Percentiles rank a stretch among this genome's conserved stretches.
These are phyloP conservation scores for Annulohypoxylon bovei DNA, from an alignment of 495 filamentous ascomycete species.

Conservation along the genomic window DNA sequence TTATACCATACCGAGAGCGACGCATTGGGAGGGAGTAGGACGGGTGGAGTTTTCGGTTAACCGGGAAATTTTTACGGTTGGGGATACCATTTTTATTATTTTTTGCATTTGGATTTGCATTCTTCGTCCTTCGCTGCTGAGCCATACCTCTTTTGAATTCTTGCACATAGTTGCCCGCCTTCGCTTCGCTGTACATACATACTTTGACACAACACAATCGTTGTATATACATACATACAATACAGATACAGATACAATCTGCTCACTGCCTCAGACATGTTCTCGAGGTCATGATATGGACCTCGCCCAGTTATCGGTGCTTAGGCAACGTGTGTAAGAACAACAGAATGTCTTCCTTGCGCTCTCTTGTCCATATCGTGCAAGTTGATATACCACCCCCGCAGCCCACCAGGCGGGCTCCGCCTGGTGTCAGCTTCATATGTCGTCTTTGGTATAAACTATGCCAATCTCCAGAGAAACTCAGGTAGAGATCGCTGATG, in stretches of 20 bases:
- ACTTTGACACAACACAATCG: background rate
- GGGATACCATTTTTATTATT: constrained; percentile 4
- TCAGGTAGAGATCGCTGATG: too few relatives aligned
- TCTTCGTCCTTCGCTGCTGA: constrained; percentile 39
- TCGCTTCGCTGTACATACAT: constrained; percentile 5
- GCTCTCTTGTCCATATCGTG: too few relatives aligned
- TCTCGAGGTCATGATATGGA: too few relatives aligned
- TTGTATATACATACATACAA: constrained; percentile 8
- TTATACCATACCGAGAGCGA: background rate
- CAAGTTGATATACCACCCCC: too few relatives aligned
- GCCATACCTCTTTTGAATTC: constrained; percentile 22
- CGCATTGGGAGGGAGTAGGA: background rate
- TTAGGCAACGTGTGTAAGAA: too few relatives aligned
- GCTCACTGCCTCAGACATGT: too few relatives aligned
- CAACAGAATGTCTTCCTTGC: too few relatives aligned
- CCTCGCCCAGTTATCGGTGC: too few relatives aligned
- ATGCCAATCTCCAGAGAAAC: too few relatives aligned
- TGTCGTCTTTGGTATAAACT: too few relatives aligned
- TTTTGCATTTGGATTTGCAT: constrained; percentile 15
- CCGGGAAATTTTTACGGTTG: background rate
- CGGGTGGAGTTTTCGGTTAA: constrained; percentile 17
- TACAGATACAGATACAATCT: background rate
- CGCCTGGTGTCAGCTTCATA: too few relatives aligned
- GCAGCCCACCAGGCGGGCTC: too few relatives aligned
- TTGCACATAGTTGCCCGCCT: constrained; percentile 44